Percentiles rank a stretch among this genome's conserved stretches.
Conservation (phyloP, 176 grass and related monocot species). For the Phragmites australis region DNA sequence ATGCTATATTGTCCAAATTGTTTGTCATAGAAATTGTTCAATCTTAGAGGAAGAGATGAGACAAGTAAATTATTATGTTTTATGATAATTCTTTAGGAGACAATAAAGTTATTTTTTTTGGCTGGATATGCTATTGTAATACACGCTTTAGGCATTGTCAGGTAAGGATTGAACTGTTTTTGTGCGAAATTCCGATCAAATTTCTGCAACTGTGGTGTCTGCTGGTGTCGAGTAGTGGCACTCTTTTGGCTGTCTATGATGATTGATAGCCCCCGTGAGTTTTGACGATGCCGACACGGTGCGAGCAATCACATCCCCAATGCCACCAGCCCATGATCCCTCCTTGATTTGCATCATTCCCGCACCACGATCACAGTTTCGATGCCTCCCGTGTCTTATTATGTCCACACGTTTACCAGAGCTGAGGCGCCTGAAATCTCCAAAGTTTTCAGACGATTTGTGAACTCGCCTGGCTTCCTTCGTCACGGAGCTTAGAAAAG, state of each 20-base stretch:
- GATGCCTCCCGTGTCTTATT: not conserved
- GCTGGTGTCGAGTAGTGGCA: not conserved
- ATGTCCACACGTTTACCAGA: too few species aligned
- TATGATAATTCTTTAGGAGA: not conserved
- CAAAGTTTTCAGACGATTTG: too few species aligned
- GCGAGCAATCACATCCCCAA: constrained; percentile 28
- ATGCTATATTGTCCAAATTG: constrained; percentile 4
- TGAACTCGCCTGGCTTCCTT: too few species aligned
- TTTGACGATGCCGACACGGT: constrained; percentile 24
- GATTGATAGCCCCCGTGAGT: not conserved
- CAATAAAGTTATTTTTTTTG: too few species aligned
- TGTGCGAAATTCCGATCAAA: not conserved
- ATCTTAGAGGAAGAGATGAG: not conserved
- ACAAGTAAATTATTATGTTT: not conserved
- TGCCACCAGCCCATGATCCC: constrained; percentile 18
- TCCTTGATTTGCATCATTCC: not conserved
- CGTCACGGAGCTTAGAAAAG: too few species aligned
- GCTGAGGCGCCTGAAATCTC: too few species aligned
- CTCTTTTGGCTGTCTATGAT: not conserved
- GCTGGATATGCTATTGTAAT: not conserved
- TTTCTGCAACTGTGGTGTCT: not conserved
- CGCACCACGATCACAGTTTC: not conserved
- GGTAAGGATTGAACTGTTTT: not conserved
- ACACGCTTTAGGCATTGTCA: too few species aligned
- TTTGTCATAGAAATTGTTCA: constrained; percentile 18